phyloP scores from a whole-genome alignment of 1,284 basidiomycete species.

The Naganishia albida region DNA sequence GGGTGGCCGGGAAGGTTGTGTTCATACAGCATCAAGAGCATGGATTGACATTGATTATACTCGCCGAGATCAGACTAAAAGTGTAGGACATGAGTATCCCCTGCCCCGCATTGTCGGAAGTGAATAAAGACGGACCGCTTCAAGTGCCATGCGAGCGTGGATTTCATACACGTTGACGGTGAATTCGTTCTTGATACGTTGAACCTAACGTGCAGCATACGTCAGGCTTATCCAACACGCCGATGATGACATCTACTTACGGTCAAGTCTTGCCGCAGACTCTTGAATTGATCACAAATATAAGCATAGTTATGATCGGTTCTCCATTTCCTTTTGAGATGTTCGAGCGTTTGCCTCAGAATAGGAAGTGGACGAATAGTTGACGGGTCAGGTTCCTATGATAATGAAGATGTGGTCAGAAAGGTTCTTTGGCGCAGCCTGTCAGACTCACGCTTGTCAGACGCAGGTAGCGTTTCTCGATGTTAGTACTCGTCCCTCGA shows the following conservation, averaged over 20 bases:
- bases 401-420: not conserved
- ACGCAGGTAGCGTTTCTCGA: slow-evolving; percentile 95
- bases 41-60: slow-evolving; percentile 97
- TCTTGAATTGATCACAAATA: slow-evolving; percentile 98
- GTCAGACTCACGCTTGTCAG: slow-evolving; percentile 76
- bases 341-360: slow-evolving; percentile 78
- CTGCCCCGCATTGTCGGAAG: not conserved
- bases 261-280: slow-evolving; percentile 93
- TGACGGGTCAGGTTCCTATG: slow-evolving; percentile 87
- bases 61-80: slow-evolving; percentile 91
- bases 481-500: slow-evolving; percentile 80
- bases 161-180: slow-evolving; percentile 98
- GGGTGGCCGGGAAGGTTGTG: slow-evolving; percentile 85
- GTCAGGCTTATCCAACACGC: not conserved
- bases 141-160: slow-evolving; percentile 93
- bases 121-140: slow-evolving; percentile 65
- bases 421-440: too few relatives aligned
- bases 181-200: slow-evolving; percentile 98
- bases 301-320: slow-evolving; percentile 82
- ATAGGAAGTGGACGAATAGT: slow-evolving; percentile 87
- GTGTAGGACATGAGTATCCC: not conserved
- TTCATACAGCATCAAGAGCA: slow-evolving; percentile 86
- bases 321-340: slow-evolving; percentile 87
- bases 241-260: slow-evolving; percentile 59
- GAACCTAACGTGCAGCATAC: slow-evolving; percentile 66